Evolutionary conservation across 257 asterid species (phyloP).

Genomic region (Nicotiana otophora): DNA sequence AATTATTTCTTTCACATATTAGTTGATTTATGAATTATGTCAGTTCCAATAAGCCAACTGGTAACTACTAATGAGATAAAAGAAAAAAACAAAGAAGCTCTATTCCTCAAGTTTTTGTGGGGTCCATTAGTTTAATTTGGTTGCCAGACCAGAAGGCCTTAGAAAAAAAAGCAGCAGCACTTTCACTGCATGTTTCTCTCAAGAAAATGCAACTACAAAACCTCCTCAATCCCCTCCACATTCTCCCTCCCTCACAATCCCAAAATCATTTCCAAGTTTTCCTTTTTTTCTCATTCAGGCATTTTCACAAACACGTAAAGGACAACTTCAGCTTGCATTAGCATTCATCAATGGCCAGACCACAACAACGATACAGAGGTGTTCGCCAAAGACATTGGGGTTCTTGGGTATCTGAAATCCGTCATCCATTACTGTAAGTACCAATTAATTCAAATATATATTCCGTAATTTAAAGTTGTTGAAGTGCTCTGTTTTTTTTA

Average conservation of each 20-base stretch:
- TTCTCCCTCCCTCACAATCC: background rate
- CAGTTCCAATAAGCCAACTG: constrained; percentile 34
- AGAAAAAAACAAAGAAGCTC: background rate
- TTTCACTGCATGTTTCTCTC: background rate
- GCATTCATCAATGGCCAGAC: constrained; percentile 37
- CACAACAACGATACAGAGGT: constrained; percentile 70
- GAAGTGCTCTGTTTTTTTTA: no score
- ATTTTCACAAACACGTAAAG: constrained; percentile 17
- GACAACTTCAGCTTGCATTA: background rate
- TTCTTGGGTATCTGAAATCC: constrained; percentile 90
- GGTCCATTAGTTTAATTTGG: constrained; percentile 29
- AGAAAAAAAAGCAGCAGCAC: background rate
- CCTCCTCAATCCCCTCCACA: background rate
- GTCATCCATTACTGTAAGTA: constrained; percentile 69
- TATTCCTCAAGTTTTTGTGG: constrained; percentile 20
- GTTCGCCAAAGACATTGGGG: constrained; percentile 95
- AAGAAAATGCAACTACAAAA: constrained; percentile 9
- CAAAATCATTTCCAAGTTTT: no score
- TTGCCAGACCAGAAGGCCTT: constrained; percentile 17
- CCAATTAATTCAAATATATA: background rate
- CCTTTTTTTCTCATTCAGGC: background rate
- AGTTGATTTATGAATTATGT: constrained; percentile 20
- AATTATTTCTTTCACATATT: constrained; percentile 13
- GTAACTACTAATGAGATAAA: constrained; percentile 17
- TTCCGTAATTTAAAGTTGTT: background rate